Base-by-base conservation (phyloP, 805 yeast genomes). In the Wilhelminamyces savonicus region DNA sequence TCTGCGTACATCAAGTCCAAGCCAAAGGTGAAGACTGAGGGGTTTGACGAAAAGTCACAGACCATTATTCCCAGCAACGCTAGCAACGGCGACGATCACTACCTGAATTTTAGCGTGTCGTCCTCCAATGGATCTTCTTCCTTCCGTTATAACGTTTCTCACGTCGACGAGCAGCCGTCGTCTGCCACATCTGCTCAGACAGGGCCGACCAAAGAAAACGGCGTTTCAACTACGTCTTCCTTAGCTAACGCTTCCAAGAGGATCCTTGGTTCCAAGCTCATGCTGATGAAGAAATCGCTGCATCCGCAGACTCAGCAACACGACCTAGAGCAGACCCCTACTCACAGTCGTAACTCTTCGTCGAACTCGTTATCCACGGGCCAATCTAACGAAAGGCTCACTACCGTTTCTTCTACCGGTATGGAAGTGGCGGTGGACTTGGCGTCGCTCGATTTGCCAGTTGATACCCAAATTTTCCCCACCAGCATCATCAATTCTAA, bases 391-490 rank as follows among this genome's bases (percentile, higher is more conserved):
- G n/a, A n/a, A n/a, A n/a, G n/a, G 9, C 46, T 43, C 5, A 44
- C 50, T 9, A 46, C 47, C 7, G 36, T 43, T 35, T 40, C 39
- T 15, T 30, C 43, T 11, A 48, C 46, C n/a, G 63, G 60, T 11
- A 49, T 50, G 6, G 62, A 59, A 39, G 64, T 63, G 11, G 67
- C 62, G 32, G 56, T 64, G 8, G 68, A 63, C 36, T 43, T 63
- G 24, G 44, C 55, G 21, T 50, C 62, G 5, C 43, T 65, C 13
- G 68, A 62, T 35, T 47, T 65, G 19, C 71, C 70, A 3, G 53
- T 62, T 13, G 48, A 53, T 38, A 55, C 66, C 7, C 56, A 62
- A 38, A 54, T 61, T 4, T 52, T 48, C 26, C 62, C 67, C 5
- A 46, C 59, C 6, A 50, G 46, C 28, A 49, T 52, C 4, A 54